A percentile compares a stretch with the other conserved stretches of the same genome.
phyloP scores from a whole-genome alignment of 2,329 filamentous ascomycete genomes.

The Nemania sp. region DNA sequence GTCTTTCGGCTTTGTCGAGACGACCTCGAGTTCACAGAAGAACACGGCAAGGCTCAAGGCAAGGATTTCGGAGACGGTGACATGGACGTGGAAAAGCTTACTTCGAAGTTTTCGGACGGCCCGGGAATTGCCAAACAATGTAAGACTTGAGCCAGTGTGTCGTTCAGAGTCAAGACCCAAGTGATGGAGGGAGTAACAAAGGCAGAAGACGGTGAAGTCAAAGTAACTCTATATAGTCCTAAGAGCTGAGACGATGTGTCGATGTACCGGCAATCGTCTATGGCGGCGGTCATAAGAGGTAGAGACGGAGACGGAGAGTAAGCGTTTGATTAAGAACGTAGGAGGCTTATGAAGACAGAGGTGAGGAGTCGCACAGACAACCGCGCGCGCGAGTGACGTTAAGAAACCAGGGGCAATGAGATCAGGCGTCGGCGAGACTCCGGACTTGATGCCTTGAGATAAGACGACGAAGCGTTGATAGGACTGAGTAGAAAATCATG shows the following conservation, averaged over 20 bases:
- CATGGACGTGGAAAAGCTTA: slow-evolving; percentile 10
- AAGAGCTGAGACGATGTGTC: slow-evolving; percentile 23
- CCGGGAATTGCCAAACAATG: slow-evolving; percentile 9
- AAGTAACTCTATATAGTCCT: slow-evolving; percentile 47
- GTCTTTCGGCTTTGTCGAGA: slow-evolving; percentile 7
- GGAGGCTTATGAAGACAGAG: slow-evolving; percentile 32
- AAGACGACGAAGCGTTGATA: slow-evolving; percentile 34
- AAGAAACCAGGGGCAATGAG: slow-evolving; percentile 28
- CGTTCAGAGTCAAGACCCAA: slow-evolving; percentile 17
- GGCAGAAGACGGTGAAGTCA: slow-evolving; percentile 39
- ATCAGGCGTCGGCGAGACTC: slow-evolving; percentile 37
- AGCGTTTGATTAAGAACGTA: slow-evolving; percentile 8
- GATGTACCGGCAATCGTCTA: slow-evolving; percentile 27
- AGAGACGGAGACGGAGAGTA: slow-evolving; percentile 28
- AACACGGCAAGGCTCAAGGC: slow-evolving; percentile 13
- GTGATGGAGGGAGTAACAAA: slow-evolving; percentile 16
- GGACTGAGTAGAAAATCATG: slow-evolving; percentile 30
- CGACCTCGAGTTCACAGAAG: slow-evolving; percentile 8
- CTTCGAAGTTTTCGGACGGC: slow-evolving; percentile 5
- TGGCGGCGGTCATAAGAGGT: slow-evolving; percentile 36
- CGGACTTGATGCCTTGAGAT: slow-evolving; percentile 36
- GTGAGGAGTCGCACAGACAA: slow-evolving; percentile 33
- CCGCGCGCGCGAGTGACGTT: slow-evolving; percentile 35
- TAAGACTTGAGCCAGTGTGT: slow-evolving; percentile 3
- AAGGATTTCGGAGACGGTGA: slow-evolving; percentile 11